Conservation (phyloP, 2,329 filamentous ascomycete genomes). For the Teratosphaeria pseudoeucalypti region DNA sequence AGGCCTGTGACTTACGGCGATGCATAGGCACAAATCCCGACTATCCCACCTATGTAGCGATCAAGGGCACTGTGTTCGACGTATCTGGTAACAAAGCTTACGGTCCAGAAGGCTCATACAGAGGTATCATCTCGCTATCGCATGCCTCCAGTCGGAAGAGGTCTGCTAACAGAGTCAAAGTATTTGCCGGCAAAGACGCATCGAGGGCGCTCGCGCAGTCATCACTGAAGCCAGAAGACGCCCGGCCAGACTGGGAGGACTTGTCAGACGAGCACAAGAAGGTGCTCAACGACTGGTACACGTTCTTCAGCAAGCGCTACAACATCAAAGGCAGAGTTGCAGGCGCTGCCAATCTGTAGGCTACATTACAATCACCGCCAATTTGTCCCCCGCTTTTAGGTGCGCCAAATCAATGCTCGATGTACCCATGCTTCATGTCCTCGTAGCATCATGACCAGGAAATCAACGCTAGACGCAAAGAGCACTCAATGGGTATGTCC, state of each 20-base stretch:
- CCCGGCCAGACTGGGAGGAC: conserved; percentile 69
- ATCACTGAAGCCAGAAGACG: conserved; percentile 77
- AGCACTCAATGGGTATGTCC: conserved; percentile 24
- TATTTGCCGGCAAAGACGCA: conserved; percentile 91
- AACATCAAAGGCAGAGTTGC: conserved; percentile 62
- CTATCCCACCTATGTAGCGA: conserved; percentile 49
- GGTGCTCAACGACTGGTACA: conserved; percentile 82
- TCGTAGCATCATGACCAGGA: neutral
- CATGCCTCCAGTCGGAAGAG: neutral
- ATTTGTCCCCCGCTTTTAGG: neutral
- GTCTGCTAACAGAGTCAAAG: conserved; percentile 40
- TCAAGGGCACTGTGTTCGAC: conserved; percentile 84
- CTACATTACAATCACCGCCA: neutral
- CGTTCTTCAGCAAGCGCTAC: conserved; percentile 94
- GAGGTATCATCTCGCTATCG: conserved; percentile 45
- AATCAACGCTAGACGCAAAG: conserved; percentile 7
- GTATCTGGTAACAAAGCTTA: conserved; percentile 86
- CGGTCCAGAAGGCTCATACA: conserved; percentile 69
- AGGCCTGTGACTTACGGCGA: neutral
- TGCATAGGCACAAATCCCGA: conserved; percentile 51
- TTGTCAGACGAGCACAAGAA: conserved; percentile 76
- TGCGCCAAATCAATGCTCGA: neutral
- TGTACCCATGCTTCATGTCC: neutral
- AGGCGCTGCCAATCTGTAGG: conserved; percentile 21
- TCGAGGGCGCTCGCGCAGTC: conserved; percentile 84